Conservation (phyloP, 1,139 yeast species). For the Pichia cactophila region DNA sequence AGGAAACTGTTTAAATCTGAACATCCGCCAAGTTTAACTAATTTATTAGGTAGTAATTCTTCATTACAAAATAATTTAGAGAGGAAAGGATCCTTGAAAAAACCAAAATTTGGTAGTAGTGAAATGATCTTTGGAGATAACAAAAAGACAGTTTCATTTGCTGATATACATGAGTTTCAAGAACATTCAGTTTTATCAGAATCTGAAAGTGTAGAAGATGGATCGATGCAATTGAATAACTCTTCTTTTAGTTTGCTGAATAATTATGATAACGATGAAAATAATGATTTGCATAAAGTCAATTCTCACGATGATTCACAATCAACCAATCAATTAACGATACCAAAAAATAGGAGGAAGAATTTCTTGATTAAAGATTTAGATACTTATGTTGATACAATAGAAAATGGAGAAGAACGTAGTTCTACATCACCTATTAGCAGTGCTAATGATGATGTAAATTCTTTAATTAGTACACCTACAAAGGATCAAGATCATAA, state of each 20-base stretch:
- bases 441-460: conserved; percentile 5
- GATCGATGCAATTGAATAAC: background rate
- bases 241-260: background rate
- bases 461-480: conserved; percentile 7
- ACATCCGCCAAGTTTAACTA: conserved; percentile 4
- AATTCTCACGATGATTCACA: background rate
- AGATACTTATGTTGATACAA: conserved; percentile 20
- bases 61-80: conserved; percentile 14
- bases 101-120: conserved; percentile 16
- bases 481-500: conserved; percentile 4
- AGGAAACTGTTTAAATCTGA: conserved; percentile 15
- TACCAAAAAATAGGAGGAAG: conserved; percentile 27
- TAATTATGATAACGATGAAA: background rate
- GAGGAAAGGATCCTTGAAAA: conserved; percentile 26
- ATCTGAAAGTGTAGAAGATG: conserved; percentile 1
- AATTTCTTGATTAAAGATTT: conserved; percentile 27
- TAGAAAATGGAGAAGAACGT: conserved; percentile 3
- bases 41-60: conserved; percentile 5
- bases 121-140: background rate
- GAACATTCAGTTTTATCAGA: conserved; percentile 3
- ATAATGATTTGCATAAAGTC: conserved; percentile 1
- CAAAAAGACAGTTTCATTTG: conserved; percentile 28
- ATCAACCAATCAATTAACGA: conserved; percentile 33
- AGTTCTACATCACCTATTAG: conserved; percentile 6
- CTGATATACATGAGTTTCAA: conserved; percentile 13